phyloP scores from a whole-genome alignment of 2,329 filamentous ascomycete species.

The Calonectria pseudoturangicola region DNA sequence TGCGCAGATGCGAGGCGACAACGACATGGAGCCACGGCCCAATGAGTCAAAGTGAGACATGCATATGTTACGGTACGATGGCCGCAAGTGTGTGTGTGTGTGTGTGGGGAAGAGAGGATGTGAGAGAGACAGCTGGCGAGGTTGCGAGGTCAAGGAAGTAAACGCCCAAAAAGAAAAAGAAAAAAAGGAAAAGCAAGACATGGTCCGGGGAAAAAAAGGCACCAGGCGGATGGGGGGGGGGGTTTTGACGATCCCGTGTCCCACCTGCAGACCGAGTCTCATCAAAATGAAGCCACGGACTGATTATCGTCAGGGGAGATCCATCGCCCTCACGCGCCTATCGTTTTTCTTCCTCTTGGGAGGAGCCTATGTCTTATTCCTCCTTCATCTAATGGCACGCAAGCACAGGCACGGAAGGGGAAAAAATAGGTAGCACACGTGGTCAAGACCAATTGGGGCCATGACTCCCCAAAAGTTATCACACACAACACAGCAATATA shows the following conservation, averaged over 20 bases:
- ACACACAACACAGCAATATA: constrained; percentile 12
- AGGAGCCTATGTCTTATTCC: not conserved
- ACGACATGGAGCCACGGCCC: constrained; percentile 10
- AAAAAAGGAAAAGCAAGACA: not conserved
- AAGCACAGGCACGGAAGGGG: not conserved
- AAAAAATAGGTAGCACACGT: constrained; percentile 26
- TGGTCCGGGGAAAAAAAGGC: constrained; percentile 23
- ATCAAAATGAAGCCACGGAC: not conserved
- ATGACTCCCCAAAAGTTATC: constrained; percentile 22
- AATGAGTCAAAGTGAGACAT: constrained; percentile 33
- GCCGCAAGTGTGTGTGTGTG: not conserved
- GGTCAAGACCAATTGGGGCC: constrained; percentile 26
- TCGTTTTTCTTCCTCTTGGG: not conserved
- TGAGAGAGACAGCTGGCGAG: constrained; percentile 6
- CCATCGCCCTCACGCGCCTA: not conserved
- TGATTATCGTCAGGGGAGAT: not conserved
- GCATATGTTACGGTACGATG: constrained; percentile 11
- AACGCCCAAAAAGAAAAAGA: not conserved
- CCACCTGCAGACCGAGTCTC: not conserved
- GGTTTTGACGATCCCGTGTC: not conserved
- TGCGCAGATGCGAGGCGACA: constrained; percentile 26
- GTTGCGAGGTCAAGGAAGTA: not conserved
- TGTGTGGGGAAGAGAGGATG: not conserved
- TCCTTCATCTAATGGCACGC: not conserved
- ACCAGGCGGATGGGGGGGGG: not conserved